phyloP scores from a whole-genome alignment of 1,139 yeast genomes.

The Yamadazyma triangularis region DNA sequence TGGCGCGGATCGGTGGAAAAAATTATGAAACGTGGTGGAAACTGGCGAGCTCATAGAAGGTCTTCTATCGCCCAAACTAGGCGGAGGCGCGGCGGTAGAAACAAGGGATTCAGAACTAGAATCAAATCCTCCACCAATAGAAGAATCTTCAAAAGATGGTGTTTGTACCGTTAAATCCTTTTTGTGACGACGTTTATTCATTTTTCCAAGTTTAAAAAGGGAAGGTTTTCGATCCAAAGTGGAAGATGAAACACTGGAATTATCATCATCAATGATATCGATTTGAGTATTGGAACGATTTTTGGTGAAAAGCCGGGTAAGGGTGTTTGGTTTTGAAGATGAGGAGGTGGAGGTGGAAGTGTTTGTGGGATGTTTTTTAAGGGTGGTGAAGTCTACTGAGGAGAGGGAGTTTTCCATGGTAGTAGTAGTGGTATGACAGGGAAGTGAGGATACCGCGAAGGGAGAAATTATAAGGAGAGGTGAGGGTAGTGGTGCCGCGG shows the following conservation, averaged over 20 bases:
- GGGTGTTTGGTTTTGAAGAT: slow-evolving; percentile 14
- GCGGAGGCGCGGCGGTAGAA: slow-evolving; percentile 7
- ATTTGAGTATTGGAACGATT: slow-evolving; percentile 23
- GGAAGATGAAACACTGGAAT: slow-evolving; percentile 1
- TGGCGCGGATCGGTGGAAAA: slow-evolving; percentile 27
- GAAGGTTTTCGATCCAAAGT: slow-evolving; percentile 9
- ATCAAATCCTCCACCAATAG: too few relatives aligned
- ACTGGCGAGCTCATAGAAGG: slow-evolving; percentile 32
- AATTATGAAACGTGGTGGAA: slow-evolving; percentile 30
- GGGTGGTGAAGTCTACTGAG: slow-evolving; percentile 37
- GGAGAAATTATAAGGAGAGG: too few relatives aligned
- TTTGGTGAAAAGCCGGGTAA: slow-evolving; percentile 31
- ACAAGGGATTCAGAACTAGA: too few relatives aligned
- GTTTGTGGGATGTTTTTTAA: slow-evolving; percentile 33
- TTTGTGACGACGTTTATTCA: slow-evolving; percentile 11
- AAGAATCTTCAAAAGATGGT: slow-evolving; percentile 18
- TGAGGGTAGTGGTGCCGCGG: too few relatives aligned
- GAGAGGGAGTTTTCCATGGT: slow-evolving; percentile 17
- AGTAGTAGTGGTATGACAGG: too few relatives aligned
- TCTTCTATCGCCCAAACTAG: slow-evolving; percentile 11
- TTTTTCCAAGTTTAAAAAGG: slow-evolving; percentile 10
- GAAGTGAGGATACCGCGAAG: too few relatives aligned
- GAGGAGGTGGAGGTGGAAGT: slow-evolving; percentile 17
- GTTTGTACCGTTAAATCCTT: slow-evolving; percentile 16
- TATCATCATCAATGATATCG: slow-evolving; percentile 8